Evolutionary conservation across 148 eudicot species (phyloP), one percentile per base, ranked within the genome.

Genomic region (Diospyros lotus): DNA sequence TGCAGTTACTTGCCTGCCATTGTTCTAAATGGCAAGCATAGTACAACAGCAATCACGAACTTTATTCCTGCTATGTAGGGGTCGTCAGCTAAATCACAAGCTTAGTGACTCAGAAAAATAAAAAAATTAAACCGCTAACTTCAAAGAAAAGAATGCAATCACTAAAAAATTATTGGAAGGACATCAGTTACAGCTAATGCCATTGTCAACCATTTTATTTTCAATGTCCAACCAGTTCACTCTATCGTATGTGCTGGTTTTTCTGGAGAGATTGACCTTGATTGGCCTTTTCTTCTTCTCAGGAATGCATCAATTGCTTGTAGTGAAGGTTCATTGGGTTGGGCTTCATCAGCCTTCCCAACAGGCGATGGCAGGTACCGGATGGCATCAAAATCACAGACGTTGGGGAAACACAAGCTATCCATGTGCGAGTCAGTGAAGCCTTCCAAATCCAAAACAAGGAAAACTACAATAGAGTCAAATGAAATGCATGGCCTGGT

Each of bases 381-480:
- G 15, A 64, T 78, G 61, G 68, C 77, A 48, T 63, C 76, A 15
- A 94, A 86, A 79, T 83, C 84, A 6, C 84, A 75, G 42, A 9
- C 77, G 2, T 56, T 82, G 50, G 96, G 99, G 73, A 93, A 93
- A 80, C 97, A 89, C 83, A 96, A 89, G 86, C 84, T 88, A 48
- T 73, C 79, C 43, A 59, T 46, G 2, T 80, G 77, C 54, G 97
- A 95, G 15, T 66, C 86, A 14, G 75, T 67, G 56, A 87, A 85
- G 81, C 68, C 85, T 54, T 83, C 93, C 10, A 92, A 89, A 75
- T 89, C 94, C 18, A 96, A 91, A 84, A 45, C 71, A 76, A 89
- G 94, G 74, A 93, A 84, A 85, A 70, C 78, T 14, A 59, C 75
- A 39, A 62, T 72, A 45, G 94, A 89, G 15, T 55, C 85, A 11